Evolutionary conservation across 2,329 filamentous ascomycete genomes (phyloP).

Genomic region (Pseudocercospora eumusae): DNA sequence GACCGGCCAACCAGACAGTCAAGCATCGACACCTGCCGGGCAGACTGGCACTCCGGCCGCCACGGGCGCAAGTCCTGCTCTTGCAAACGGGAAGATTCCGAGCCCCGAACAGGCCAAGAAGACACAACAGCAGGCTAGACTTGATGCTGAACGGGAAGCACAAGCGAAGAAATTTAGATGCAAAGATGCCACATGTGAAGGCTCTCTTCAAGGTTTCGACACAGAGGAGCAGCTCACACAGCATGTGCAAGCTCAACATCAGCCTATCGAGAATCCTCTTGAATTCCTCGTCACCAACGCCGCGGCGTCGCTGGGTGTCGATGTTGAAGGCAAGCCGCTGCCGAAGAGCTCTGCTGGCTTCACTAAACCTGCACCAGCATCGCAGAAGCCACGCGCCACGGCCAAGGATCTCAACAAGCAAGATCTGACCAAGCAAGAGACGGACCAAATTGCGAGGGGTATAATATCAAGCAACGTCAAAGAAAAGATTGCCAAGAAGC

Average conservation of each 20-base stretch:
- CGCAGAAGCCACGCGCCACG: slow-evolving; percentile 21
- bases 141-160: slow-evolving; percentile 46
- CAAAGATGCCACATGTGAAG: slow-evolving; percentile 53
- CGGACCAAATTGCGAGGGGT: slow-evolving; percentile 20
- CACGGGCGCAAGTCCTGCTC: slow-evolving; percentile 44
- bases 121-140: slow-evolving; percentile 37
- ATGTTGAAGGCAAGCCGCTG: slow-evolving; percentile 46
- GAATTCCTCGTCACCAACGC: slow-evolving; percentile 58
- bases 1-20: slow-evolving; percentile 44
- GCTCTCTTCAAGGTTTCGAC: slow-evolving; percentile 56
- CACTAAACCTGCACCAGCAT: slow-evolving; percentile 10
- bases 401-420: slow-evolving; percentile 22
- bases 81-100: slow-evolving; percentile 39
- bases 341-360: slow-evolving; percentile 15
- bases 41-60: slow-evolving; percentile 40
- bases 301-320: slow-evolving; percentile 47
- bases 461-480: slow-evolving; percentile 17
- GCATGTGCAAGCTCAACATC: slow-evolving; percentile 57
- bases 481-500: slow-evolving; percentile 27
- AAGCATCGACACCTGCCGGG: slow-evolving; percentile 45
- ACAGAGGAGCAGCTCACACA: slow-evolving; percentile 50
- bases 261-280: slow-evolving; percentile 56
- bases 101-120: slow-evolving; percentile 52
- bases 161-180: slow-evolving; percentile 56
- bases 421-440: slow-evolving; percentile 22